Conservation (phyloP, 179 eudicot genomes). For the Sideroxylon spinosum region DNA sequence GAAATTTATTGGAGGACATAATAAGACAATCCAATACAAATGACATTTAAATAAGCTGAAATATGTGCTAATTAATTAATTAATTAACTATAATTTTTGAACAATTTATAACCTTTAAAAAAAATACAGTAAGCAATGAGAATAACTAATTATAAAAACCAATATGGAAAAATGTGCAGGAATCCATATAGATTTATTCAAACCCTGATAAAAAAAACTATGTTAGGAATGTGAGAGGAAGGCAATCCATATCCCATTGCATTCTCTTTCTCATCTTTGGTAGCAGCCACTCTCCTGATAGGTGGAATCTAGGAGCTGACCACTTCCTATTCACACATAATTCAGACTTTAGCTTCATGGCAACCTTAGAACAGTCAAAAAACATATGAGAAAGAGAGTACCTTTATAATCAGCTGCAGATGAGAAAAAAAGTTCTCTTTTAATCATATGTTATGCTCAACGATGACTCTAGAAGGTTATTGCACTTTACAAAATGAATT, state of each 20-base stretch:
- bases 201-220: slow-evolving; percentile 55
- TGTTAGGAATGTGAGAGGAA: slow-evolving; percentile 97
- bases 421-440: too few relatives aligned
- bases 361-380: too few relatives aligned
- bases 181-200: not conserved
- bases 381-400: too few relatives aligned
- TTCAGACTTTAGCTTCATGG: too few relatives aligned
- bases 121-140: too few relatives aligned
- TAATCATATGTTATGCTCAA: slow-evolving; percentile 44
- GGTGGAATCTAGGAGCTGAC: slow-evolving; percentile 96
- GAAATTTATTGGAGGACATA: slow-evolving; percentile 14
- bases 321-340: slow-evolving; percentile 90
- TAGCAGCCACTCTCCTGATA: slow-evolving; percentile 73
- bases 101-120: too few relatives aligned
- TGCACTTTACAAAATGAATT: slow-evolving; percentile 21
- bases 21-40: not conserved
- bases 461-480: slow-evolving; percentile 51
- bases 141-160: too few relatives aligned
- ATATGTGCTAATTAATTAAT: too few relatives aligned
- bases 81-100: too few relatives aligned
- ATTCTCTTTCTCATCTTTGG: slow-evolving; percentile 89
- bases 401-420: too few relatives aligned
- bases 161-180: not conserved
- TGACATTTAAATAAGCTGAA: too few relatives aligned
- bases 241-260: slow-evolving; percentile 94